Percentiles rank a stretch among this genome's conserved stretches.
Conservation (phyloP, 805 yeast species). For the Grigorovia yakushimaensis region DNA sequence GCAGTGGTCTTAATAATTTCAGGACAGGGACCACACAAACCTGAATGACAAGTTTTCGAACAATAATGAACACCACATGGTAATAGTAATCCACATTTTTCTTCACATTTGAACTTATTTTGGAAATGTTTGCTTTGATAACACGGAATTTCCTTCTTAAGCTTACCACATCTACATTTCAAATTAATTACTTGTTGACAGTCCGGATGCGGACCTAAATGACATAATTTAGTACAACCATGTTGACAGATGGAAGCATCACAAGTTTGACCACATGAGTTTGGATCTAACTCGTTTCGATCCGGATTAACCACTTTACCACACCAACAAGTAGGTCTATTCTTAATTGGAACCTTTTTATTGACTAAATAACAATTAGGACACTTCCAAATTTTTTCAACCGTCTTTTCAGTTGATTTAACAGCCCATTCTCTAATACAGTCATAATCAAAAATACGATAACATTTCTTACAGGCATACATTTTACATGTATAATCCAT, state of each 20-base stretch:
- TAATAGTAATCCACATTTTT: constrained; percentile 47
- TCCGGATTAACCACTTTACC: constrained; percentile 64
- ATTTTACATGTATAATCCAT: constrained; percentile 54
- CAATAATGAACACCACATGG: constrained; percentile 72
- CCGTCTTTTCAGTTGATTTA: constrained; percentile 58
- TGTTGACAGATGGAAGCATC: constrained; percentile 56
- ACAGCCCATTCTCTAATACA: constrained; percentile 85
- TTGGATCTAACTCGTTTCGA: constrained; percentile 52
- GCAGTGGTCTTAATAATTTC: constrained; percentile 27
- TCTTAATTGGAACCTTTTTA: constrained; percentile 47
- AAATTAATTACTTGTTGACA: constrained; percentile 69
- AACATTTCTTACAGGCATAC: constrained; percentile 76
- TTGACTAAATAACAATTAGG: constrained; percentile 49
- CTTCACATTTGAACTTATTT: constrained; percentile 36
- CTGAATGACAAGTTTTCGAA: constrained; percentile 57
- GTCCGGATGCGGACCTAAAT: constrained; percentile 79
- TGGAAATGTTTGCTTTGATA: constrained; percentile 56
- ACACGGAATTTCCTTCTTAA: constrained; percentile 60
- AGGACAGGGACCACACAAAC: constrained; percentile 70
- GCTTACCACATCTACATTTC: constrained; percentile 66
- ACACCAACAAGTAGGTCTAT: constrained; percentile 65
- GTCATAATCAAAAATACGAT: constrained; percentile 72
- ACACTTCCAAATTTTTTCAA: constrained; percentile 66
- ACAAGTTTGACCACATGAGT: constrained; percentile 85
- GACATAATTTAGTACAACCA: constrained; percentile 66